Evolutionary conservation across 768 basidiomycete species (phyloP).

Genomic region (Tylopilus vinaceipallidus): DNA sequence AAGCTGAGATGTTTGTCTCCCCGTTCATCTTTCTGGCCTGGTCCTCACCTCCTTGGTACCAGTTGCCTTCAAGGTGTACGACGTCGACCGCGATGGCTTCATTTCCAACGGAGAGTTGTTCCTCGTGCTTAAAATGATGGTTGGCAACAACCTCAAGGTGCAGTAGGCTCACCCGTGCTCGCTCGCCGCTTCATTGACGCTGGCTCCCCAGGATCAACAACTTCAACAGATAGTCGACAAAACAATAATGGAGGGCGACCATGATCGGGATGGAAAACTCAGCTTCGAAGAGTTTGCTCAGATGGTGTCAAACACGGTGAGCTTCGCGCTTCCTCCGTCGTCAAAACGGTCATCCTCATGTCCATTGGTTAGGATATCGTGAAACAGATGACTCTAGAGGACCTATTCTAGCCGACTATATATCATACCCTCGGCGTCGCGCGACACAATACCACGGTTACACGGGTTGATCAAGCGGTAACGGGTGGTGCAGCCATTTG

Average conservation of each 20-base stretch:
- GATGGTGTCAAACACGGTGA: constrained; percentile 95
- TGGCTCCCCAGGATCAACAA: constrained; percentile 77
- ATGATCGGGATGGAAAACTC: constrained; percentile 96
- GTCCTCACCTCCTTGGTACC: constrained; percentile 2
- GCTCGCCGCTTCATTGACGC: neutral
- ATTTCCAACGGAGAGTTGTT: constrained; percentile 99
- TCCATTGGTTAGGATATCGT: constrained; percentile 78
- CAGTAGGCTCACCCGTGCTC: constrained; percentile 5
- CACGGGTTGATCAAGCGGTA: constrained; percentile 7
- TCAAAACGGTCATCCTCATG: constrained; percentile 8
- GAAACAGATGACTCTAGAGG: constrained; percentile 98
- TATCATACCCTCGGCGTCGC: constrained; percentile 22
- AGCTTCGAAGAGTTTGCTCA: constrained; percentile 95
- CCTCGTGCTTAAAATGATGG: constrained; percentile 99
- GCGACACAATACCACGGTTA: constrained; percentile 20
- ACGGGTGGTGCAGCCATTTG: constrained; percentile 17
- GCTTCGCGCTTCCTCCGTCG: constrained; percentile 21
- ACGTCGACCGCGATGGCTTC: constrained; percentile 95
- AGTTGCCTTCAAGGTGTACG: constrained; percentile 99
- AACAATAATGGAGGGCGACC: constrained; percentile 99
- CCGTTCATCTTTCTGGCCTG: neutral
- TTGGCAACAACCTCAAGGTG: constrained; percentile 97
- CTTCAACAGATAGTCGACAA: constrained; percentile 99
- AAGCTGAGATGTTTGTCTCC: constrained; percentile 82
- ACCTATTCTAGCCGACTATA: constrained; percentile 60